Conservation (phyloP, 2,329 filamentous ascomycete species). For the Exserohilum rostratum region DNA sequence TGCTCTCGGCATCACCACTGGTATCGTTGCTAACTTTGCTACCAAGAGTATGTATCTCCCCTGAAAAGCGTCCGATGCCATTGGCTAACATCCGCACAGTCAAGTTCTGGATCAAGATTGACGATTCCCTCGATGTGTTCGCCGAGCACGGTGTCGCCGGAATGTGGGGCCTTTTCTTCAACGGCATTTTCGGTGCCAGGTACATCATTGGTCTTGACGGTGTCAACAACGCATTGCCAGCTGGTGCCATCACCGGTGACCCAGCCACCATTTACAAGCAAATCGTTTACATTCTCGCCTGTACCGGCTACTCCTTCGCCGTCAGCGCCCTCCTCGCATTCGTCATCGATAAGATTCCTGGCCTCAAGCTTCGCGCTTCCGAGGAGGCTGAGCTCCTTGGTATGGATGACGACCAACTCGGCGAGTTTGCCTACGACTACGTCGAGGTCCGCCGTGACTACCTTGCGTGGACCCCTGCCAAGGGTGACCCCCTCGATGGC, state of each 20-base stretch:
- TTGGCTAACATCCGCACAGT: constrained; percentile 50
- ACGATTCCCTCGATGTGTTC: constrained; percentile 89
- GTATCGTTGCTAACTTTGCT: constrained; percentile 78
- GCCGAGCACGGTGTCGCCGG: constrained; percentile 87
- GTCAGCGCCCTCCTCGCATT: constrained; percentile 77
- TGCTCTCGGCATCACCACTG: constrained; percentile 65
- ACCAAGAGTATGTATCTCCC: constrained; percentile 74
- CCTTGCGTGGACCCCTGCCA: constrained; percentile 82
- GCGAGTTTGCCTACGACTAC: constrained; percentile 89
- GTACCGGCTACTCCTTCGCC: constrained; percentile 71
- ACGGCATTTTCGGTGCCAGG: constrained; percentile 76
- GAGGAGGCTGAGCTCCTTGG: constrained; percentile 84
- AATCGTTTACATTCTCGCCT: constrained; percentile 74
- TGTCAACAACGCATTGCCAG: constrained; percentile 66
- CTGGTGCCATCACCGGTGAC: constrained; percentile 75
- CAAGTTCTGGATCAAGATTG: constrained; percentile 77
- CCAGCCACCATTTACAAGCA: constrained; percentile 79
- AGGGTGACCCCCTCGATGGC: constrained; percentile 65
- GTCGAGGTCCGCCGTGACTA: constrained; percentile 88
- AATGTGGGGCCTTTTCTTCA: constrained; percentile 79
- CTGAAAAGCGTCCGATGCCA: background rate
- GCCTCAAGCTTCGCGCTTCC: constrained; percentile 77
- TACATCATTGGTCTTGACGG: constrained; percentile 78
- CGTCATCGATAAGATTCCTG: constrained; percentile 75
- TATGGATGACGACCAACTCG: constrained; percentile 89